Percentiles rank a stretch among this genome's conserved stretches.
phyloP scores from a whole-genome alignment of 768 basidiomycete species.

The Rubroboletus satanas region DNA sequence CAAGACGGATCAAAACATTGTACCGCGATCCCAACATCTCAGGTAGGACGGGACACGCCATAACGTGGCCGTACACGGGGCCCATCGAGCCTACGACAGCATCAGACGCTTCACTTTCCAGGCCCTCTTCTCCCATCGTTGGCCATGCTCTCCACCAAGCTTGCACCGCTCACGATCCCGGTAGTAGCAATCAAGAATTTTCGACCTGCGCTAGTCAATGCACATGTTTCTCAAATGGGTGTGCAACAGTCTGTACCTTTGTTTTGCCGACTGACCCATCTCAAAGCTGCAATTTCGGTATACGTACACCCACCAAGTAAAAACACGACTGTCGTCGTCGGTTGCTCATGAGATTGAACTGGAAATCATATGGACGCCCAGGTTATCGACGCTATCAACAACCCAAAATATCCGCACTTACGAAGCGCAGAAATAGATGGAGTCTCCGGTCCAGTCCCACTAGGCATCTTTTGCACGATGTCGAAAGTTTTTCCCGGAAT shows the following conservation, averaged over 20 bases:
- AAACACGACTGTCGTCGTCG: constrained; percentile 87
- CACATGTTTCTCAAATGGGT: background rate
- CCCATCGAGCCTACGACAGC: constrained; percentile 9
- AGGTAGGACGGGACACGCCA: constrained; percentile 7
- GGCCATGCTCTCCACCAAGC: constrained; percentile 66
- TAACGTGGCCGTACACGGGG: background rate
- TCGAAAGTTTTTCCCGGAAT: constrained; percentile 90
- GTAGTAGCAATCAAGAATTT: constrained; percentile 90
- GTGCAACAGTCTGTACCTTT: constrained; percentile 50
- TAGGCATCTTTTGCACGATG: constrained; percentile 48
- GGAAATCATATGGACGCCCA: background rate
- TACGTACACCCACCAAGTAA: constrained; percentile 98
- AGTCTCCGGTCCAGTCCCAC: constrained; percentile 26
- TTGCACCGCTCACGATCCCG: constrained; percentile 78
- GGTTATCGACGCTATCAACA: background rate
- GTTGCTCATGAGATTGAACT: constrained; percentile 54
- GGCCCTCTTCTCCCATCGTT: constrained; percentile 33
- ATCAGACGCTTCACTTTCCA: constrained; percentile 39
- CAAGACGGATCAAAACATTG: constrained; percentile 14
- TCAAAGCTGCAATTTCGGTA: constrained; percentile 91
- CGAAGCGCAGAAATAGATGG: constrained; percentile 30
- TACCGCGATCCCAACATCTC: constrained; percentile 11
- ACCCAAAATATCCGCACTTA: constrained; percentile 26
- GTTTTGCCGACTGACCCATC: constrained; percentile 87
- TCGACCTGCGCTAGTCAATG: constrained; percentile 52